Evolutionary conservation across 2,329 filamentous ascomycete species (phyloP), one percentile per base, ranked within the genome.

Genomic region (Hypoxylon sp.): DNA sequence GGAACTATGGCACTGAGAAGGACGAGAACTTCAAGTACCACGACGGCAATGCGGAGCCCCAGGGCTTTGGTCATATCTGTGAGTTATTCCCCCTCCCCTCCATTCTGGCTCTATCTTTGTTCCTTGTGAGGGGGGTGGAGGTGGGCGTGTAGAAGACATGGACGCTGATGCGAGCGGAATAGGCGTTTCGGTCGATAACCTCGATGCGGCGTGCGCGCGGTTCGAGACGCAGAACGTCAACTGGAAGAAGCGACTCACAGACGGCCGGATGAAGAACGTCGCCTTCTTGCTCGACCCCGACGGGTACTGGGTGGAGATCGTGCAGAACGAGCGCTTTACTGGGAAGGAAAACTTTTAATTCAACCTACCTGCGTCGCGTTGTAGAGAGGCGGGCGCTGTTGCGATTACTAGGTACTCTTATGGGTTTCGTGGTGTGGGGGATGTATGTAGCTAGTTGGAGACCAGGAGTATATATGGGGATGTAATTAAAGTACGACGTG

Each of bases 241-340:
- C 80, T 99, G 94, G 93, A 97, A 97, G 89, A 98, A 98, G 89
- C 87, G 93, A 71, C 85, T 98, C 68, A 97, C 93, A 1, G 95
- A 98, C 70, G 95, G 95, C 1, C 85, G 88, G 49, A 97, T 98
- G 94, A 95, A 93, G 86, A 93, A 96, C 71, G 90, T 98, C 59
- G 96, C 96, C 0, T 98, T 98, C 77, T 82, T 98, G 50, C 84
- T 97, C 51, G 95, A 95, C 73, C 94, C 94, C 0, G 94, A 97
- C 25, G 74, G 74, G 30, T 76, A 76, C 36, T 76, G 74, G 74
- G 71, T 75, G 59, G 89, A 91, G 80, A 77, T 91, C 75, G 84
- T 97, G 55, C 93, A 97, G 82, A 97, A 97, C 75, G 90, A 93
- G 81, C 85, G 83, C 59, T 83, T 92, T 65, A 86, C 81, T 5